Base-by-base conservation (phyloP, 306 rosid species). In the Malus fusca region DNA sequence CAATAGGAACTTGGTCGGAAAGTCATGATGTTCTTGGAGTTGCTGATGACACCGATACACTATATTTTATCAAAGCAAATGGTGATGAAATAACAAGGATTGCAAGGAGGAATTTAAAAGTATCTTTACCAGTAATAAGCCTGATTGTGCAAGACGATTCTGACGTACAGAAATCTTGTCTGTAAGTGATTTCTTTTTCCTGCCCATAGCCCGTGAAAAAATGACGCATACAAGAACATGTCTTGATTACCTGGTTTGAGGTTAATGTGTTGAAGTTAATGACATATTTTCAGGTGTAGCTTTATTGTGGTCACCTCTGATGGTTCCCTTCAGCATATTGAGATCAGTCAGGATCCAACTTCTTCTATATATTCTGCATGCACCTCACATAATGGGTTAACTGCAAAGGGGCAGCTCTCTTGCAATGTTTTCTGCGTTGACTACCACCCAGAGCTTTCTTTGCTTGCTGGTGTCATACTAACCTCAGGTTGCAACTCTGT, bases 1-100 rank as follows among this genome's bases (percentile, higher is more conserved):
- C 88, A 63, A 69, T 87, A 53, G 99, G 99, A 79, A 80, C 91
- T 73, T 95, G 98, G 97, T 95, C 99, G 3, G 93, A 88, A 60
- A 86, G 85, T 68, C 93, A 89, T 71, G 90, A 89, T 63, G 72
- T 92, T 89, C 97, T 95, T 69, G 97, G 97, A 65, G 89, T 95
- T 79, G 87, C 80, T 72, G 97, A 92, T 73, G 92, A 95, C 44
- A 78, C 76, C 53, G 91, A 88, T 81, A 84, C 92, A 11, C 71
- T 95, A 35, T 90, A 88, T 89, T 90, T 95, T 82, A 83, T 95
- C 83, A 92, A 90, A 80, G 83, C 79, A 53, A 89, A 81, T 30
- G 99, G 98, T 53, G 97, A 89, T 64, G 91, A 90, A 73, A 85
- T 92, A 66, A 76, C 83, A 26, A 87, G 92, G 87, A 76, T 90